These are phyloP conservation scores for Protomyces pachydermus DNA, from an alignment of 1,139 yeast species.

Conservation along the genomic window DNA sequence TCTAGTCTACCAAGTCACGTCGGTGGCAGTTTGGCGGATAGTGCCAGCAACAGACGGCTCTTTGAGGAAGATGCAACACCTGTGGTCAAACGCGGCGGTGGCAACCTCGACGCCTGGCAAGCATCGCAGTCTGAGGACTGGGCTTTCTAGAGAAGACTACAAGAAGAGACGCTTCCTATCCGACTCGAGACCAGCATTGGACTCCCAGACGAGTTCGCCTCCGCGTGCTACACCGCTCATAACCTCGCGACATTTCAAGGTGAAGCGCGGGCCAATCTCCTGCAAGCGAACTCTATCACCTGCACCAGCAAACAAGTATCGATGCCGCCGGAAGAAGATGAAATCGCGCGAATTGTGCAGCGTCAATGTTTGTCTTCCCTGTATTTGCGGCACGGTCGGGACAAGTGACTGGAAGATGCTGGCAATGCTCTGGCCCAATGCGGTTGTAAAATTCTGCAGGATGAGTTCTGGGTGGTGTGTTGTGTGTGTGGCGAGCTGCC, in stretches of 20 bases:
- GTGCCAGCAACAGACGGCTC: not conserved
- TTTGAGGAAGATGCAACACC: not conserved
- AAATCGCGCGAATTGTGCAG: constrained; percentile 93
- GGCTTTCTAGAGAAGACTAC: not conserved
- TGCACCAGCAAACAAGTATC: constrained; percentile 71
- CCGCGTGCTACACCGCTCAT: constrained; percentile 64
- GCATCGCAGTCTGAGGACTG: not conserved
- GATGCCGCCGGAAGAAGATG: constrained; percentile 89
- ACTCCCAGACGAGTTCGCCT: constrained; percentile 26
- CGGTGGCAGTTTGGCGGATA: not conserved
- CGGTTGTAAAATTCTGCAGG: constrained; percentile 82
- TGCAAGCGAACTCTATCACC: constrained; percentile 85
- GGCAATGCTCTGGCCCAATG: constrained; percentile 90
- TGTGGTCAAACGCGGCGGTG: not conserved
- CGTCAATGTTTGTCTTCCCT: constrained; percentile 93
- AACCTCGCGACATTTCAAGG: constrained; percentile 76
- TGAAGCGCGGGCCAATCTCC: constrained; percentile 94
- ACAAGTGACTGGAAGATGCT: constrained; percentile 83
- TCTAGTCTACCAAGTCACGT: constrained; percentile 11
- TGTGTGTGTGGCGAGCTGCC: constrained; percentile 80
- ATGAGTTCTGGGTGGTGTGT: constrained; percentile 87
- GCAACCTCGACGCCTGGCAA: not conserved
- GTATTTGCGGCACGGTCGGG: constrained; percentile 87
- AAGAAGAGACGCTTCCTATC: constrained; percentile 17
- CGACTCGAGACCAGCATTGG: constrained; percentile 27